These are phyloP conservation scores for Leccinum subgranulosum DNA, from an alignment of 768 basidiomycete genomes.

Conservation along the genomic window DNA sequence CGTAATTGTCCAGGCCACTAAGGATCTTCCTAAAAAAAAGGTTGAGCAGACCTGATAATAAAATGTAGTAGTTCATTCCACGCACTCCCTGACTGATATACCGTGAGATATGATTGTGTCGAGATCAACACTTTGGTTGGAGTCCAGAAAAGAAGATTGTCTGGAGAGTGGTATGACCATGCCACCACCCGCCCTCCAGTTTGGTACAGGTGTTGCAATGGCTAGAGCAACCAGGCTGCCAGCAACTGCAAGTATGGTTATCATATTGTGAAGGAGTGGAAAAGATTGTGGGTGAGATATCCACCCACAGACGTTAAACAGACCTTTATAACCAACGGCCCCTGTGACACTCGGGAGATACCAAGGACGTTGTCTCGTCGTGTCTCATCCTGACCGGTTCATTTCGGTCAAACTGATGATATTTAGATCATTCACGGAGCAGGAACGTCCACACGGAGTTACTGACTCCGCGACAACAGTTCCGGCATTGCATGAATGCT, in stretches of 20 bases:
- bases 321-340: not conserved
- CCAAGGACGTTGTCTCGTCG: no score
- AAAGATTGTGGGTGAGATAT: not conserved
- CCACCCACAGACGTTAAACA: not conserved
- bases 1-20: not conserved
- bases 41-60: not conserved
- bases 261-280: not conserved
- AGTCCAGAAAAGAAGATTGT: not conserved
- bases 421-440: no score
- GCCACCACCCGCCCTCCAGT: not conserved
- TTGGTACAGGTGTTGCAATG: not conserved
- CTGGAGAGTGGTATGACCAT: not conserved
- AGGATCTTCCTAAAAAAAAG: not conserved
- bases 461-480: no score
- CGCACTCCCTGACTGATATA: not conserved
- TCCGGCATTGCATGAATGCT: no score
- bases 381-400: no score
- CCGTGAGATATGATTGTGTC: not conserved
- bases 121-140: not conserved
- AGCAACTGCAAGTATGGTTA: not conserved
- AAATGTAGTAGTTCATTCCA: not conserved
- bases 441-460: no score
- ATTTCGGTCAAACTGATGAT: no score
- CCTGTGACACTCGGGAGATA: constrained; percentile 14
- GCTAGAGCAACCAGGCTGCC: not conserved